Evolutionary conservation across 2,329 filamentous ascomycete genomes (phyloP).

Genomic region (Alternaria novae-zelandiae): DNA sequence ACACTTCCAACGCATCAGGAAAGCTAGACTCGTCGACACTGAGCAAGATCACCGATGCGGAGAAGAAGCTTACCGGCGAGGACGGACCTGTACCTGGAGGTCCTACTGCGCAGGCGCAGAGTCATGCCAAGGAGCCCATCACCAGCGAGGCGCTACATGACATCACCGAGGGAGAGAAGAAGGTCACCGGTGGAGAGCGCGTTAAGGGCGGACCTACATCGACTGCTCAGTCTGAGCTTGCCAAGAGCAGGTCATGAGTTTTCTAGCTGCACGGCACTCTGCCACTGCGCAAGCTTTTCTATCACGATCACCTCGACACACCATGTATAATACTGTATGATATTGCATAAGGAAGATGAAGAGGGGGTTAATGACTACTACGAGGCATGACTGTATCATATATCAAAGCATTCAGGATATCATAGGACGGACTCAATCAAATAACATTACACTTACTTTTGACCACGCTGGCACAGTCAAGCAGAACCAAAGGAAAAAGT

Average conservation of each 20-base stretch:
- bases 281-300: background rate
- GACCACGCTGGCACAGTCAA: background rate
- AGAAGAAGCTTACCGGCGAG: constrained; percentile 36
- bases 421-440: background rate
- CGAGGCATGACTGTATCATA: background rate
- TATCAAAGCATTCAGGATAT: background rate
- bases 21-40: constrained; percentile 35
- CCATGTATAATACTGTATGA: background rate
- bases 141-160: constrained; percentile 39
- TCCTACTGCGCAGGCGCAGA: constrained; percentile 39
- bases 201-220: constrained; percentile 40
- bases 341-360: background rate
- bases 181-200: constrained; percentile 40
- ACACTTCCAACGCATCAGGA: constrained; percentile 13
- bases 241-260: constrained; percentile 28
- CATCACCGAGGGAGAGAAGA: constrained; percentile 44
- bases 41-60: constrained; percentile 38
- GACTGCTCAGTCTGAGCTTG: constrained; percentile 42
- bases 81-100: constrained; percentile 27
- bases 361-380: background rate
- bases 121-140: constrained; percentile 37
- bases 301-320: background rate
- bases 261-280: background rate
- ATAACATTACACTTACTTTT: background rate
- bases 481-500: background rate